Evolutionary conservation across 2,329 filamentous ascomycete species (phyloP).

Genomic region (Epichloe sibirici): DNA sequence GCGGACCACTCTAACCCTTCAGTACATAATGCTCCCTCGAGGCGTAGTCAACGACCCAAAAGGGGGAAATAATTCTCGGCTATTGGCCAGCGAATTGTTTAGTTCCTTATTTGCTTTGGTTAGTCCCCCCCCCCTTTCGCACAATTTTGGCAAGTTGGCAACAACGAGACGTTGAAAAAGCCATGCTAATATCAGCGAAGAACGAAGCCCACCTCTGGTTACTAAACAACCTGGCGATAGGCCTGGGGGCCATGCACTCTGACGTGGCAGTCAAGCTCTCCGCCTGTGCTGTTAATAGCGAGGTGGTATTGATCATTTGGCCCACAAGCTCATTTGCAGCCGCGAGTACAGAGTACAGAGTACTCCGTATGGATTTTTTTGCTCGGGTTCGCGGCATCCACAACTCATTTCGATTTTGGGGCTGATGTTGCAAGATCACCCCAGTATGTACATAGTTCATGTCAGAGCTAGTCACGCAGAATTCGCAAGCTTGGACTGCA

Average conservation of each 20-base stretch:
- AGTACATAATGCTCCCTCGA: not conserved
- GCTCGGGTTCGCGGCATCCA: not conserved
- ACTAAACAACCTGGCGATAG: too few species aligned
- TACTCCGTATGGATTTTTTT: too few species aligned
- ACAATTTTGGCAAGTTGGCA: too few species aligned
- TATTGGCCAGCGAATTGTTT: not conserved
- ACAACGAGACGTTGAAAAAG: too few species aligned
- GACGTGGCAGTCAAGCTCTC: too few species aligned
- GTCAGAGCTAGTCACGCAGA: not conserved
- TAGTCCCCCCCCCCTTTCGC: not conserved
- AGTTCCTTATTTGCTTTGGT: not conserved
- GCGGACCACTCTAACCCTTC: not conserved
- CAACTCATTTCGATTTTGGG: conserved; percentile 1
- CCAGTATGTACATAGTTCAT: not conserved
- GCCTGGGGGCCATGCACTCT: too few species aligned
- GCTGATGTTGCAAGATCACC: not conserved
- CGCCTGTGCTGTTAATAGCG: too few species aligned
- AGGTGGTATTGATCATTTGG: too few species aligned
- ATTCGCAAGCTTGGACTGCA: conserved; percentile 3
- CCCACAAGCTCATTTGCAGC: too few species aligned
- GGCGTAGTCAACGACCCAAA: not conserved
- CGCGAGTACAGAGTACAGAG: too few species aligned
- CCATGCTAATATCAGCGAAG: too few species aligned
- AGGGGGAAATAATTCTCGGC: not conserved
- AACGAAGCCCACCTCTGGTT: too few species aligned